Evolutionary conservation across 441 rosid species (phyloP), one percentile per base, ranked within the genome.

Genomic region (Populus hybrid): DNA sequence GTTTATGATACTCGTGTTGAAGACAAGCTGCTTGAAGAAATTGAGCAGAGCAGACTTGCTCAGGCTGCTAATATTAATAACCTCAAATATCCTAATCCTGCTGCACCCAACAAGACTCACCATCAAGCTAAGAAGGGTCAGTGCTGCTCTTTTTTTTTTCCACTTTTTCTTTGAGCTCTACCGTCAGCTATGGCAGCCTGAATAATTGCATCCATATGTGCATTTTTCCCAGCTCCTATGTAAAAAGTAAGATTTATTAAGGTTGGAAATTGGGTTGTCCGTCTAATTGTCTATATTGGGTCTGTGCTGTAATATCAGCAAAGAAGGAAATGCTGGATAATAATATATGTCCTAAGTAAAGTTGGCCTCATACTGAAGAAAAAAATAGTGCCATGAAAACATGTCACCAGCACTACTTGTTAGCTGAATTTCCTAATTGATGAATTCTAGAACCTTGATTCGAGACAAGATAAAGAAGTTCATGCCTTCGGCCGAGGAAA

Each of bases 11-110:
- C 98, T 75, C 80, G 81, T 11, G 11, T 89, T 78, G 97, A 95
- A 85, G 98, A 90, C 59, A 87, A 89, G 84, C 84, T 95, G 88
- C 86, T 93, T 34, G 89, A 92, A 63, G 94, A 95, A 88, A 86
- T 93, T 26, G 83, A 79, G 82, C 90, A 85, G 84, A 88, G 90
- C 81, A 87, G 86, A 83, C 74, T 79, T 78, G 94, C 96, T 14
- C 96, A 88, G 84, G 84, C 88, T 81, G 87, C 87, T 79, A 92
- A 91, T 80, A 69, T 91, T 74, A 86, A 88, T 64, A 83, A 86
- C 64, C 96, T 92, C 76, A 91, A 93, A 82, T 83, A 83, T 74
- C 90, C 89, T 67, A 59, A 75, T 76, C 24, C 78, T 76, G 53
- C 92, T 69, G 35, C 32, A 50, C 30, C 79, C 78, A 79, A 78